Evolutionary conservation across 495 filamentous ascomycete species (phyloP), one percentile per base, ranked within the genome.

Genomic region (Penicillium ucsense): DNA sequence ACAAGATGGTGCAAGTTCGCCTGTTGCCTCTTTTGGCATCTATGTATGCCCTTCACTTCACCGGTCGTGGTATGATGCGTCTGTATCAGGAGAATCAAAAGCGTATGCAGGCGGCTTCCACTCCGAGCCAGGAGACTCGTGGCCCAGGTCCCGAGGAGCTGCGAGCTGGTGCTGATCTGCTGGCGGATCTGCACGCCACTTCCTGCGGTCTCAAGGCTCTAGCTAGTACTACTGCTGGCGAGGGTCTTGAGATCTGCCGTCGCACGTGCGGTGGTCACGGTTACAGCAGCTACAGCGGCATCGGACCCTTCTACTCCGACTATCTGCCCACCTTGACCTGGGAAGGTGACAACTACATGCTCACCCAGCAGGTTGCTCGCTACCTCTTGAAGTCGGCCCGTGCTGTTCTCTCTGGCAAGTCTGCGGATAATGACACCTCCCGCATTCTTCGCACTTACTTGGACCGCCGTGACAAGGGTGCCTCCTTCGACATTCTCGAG

Each of bases 21-120:
- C 61, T 88, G 4, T 66, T 87, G 31, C 82, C 85, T 3, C 66
- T 88, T 2, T 63, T 88, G 7, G 85, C 85, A 3, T 74, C 80
- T n/a, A 83, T 84, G 47, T 89, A 84, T 54, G 85, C 84, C 3
- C 66, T 83, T 33, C 85, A 87, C 54, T 86, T 87, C 54, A 84
- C 85, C 11, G 84, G 83, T 43, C 76, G 78, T 33, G 77, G 74
- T 11, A 81, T 87, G 78, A 81, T 81, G 75, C 67, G 62, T 3
- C 62, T 85, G 1, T 88, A 89, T 51, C 57, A 75, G 50, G 75
- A 80, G 54, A 84, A 83, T 61, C 77, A 82, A 56, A 75, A 75
- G 51, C 75, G 73, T 38, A 84, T 84, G 77, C 74, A 71, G 45
- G 65, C 56, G 5, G 63, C 64, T 41, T 51, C 57, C 30, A 59